Evolutionary conservation across 306 rosid species (phyloP), one percentile per base, ranked within the genome.

Genomic region (Quercus cerris): DNA sequence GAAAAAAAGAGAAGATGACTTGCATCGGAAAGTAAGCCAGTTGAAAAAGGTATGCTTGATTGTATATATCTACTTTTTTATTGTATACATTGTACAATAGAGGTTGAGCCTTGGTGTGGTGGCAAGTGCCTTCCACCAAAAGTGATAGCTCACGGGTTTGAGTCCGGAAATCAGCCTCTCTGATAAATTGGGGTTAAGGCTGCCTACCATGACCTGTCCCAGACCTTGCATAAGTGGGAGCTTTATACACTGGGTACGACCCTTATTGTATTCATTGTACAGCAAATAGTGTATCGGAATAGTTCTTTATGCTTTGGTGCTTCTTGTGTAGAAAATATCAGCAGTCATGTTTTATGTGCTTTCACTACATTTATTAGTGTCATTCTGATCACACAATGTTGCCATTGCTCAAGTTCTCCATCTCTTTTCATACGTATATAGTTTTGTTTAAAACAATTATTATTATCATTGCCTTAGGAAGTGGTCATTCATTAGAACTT

Each of bases 31-130:
- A 76, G 81, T 87, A 76, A 61, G 77, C 59, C 85, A 83, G 62
- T 91, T 92, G 70, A 76, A 68, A 5, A 73, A 91, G 90, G 98
- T 92, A 88, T 78, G 31, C 56, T 58, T 71, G 51, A 69, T 18
- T 61, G 2, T 56, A 52, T 49, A 28, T 78, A 31, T 77, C 20
- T 19, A 63, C 49, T 56, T 30, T 46, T 33, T 75, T 35, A 44
- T 75, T 27, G 23, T 51, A n/a, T 41, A 63, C n/a, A 44, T n/a
- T 27, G 54, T 49, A 49, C 54, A 12, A 49, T 38, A 38, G 46
- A 38, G 46, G 11, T 38, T 38, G 23, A 6, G n/a, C 19, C n/a
- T 28, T 12, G 4, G 68, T 7, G n/a, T 8, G 46, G 46, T 38
- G 46, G 46, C 46, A 38, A 38, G 46, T 38, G 46, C 11, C 46